A percentile compares a stretch with the other conserved stretches of the same genome.
Conservation (phyloP, 2,329 filamentous ascomycete genomes). For the Penicillium polonicum region DNA sequence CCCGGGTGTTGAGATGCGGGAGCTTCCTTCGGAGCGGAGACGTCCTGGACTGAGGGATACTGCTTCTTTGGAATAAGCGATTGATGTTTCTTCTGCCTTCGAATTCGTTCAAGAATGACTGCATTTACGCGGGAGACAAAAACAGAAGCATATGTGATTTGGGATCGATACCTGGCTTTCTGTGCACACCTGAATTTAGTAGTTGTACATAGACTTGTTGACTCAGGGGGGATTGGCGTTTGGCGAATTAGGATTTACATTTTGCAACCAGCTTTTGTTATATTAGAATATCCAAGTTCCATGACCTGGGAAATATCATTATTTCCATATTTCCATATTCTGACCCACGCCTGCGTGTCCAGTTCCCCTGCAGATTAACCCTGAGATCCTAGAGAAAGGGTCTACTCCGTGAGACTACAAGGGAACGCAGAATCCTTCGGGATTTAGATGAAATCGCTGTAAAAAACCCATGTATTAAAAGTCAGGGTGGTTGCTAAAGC, state of each 20-base stretch:
- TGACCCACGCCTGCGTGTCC: not conserved
- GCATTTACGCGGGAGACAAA: constrained; percentile 21
- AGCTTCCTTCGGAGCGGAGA: constrained; percentile 59
- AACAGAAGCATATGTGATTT: constrained; percentile 22
- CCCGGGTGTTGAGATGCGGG: constrained; percentile 77
- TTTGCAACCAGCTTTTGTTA: constrained; percentile 9
- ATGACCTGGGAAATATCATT: not conserved
- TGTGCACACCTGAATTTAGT: constrained; percentile 13
- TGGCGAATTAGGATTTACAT: constrained; percentile 27
- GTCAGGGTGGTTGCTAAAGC: too few species aligned
- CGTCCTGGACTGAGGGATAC: constrained; percentile 62
- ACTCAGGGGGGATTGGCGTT: constrained; percentile 30
- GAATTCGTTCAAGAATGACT: constrained; percentile 3
- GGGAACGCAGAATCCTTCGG: too few species aligned
- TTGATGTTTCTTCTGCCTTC: constrained; percentile 8
- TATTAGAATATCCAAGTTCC: constrained; percentile 1
- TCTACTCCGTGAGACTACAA: too few species aligned
- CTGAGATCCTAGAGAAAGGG: too few species aligned
- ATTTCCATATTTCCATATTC: not conserved
- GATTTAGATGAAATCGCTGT: too few species aligned
- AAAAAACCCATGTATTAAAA: too few species aligned
- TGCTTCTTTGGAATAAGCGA: constrained; percentile 63
- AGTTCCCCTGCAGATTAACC: too few species aligned
- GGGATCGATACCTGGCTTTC: constrained; percentile 18
- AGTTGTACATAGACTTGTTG: constrained; percentile 37